Conservation (phyloP, 78 protist species). For the Chrysochromulina parva region DNA sequence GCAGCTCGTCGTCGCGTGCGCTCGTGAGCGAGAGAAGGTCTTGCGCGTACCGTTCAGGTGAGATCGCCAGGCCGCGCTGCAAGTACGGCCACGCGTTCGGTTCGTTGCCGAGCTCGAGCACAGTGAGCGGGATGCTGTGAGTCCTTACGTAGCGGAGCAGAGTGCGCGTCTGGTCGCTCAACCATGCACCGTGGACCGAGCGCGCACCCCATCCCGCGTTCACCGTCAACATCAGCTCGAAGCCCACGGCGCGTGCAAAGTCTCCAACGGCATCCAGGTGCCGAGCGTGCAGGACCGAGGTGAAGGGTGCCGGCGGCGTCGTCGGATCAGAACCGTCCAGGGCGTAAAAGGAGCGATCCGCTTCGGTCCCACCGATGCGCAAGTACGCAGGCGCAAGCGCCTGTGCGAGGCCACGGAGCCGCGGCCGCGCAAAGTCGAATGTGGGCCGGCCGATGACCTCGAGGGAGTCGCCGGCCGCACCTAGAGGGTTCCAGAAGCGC, state of each 20-base stretch:
- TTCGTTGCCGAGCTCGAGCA: background rate
- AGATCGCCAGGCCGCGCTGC: background rate
- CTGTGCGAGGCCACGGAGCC: background rate
- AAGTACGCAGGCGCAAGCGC: slow-evolving; percentile 5
- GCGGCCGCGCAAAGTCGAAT: background rate
- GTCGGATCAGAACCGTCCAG: background rate
- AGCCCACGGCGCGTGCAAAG: background rate
- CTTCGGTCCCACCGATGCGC: slow-evolving; percentile 10
- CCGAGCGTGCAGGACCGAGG: background rate
- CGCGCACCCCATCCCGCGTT: slow-evolving; percentile 22
- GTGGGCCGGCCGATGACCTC: background rate
- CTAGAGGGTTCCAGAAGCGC: slow-evolving; percentile 1
- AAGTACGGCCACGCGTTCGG: slow-evolving; percentile 14
- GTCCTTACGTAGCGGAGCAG: background rate
- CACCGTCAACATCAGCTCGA: background rate
- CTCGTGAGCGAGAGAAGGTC: background rate
- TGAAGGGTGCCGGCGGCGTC: background rate
- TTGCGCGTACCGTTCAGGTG: background rate
- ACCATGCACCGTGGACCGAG: background rate
- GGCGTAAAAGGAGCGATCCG: background rate
- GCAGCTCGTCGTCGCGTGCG: background rate
- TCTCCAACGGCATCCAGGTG: background rate
- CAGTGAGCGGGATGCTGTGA: background rate
- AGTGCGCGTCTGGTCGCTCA: background rate
- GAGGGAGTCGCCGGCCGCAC: background rate